Conservation (phyloP, 495 filamentous ascomycete genomes). For the Tuber brumale region DNA sequence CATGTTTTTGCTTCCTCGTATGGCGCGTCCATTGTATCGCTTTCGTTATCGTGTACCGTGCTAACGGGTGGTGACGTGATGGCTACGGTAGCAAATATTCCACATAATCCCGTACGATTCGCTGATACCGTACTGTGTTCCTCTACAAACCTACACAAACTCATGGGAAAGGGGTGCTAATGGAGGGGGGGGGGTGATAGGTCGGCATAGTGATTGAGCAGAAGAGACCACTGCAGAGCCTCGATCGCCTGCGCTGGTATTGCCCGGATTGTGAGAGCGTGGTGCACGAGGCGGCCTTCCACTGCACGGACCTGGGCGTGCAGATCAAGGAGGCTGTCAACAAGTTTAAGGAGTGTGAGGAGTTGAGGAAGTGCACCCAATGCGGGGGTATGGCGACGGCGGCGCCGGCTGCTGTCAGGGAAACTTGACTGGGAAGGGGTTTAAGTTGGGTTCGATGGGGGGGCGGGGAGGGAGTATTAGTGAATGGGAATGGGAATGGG, state of each 20-base stretch:
- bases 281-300: slow-evolving; percentile 80
- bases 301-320: slow-evolving; percentile 88
- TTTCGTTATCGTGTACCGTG: not conserved
- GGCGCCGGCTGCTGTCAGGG: slow-evolving; percentile 46
- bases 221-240: slow-evolving; percentile 57
- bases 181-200: slow-evolving; percentile 6
- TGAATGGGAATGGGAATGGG: not conserved
- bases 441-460: not conserved
- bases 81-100: slow-evolving; percentile 66
- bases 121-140: slow-evolving; percentile 48
- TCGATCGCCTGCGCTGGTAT: slow-evolving; percentile 90
- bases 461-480: not conserved
- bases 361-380: slow-evolving; percentile 61
- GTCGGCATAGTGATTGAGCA: slow-evolving; percentile 87
- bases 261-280: slow-evolving; percentile 59
- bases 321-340: slow-evolving; percentile 94
- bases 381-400: slow-evolving; percentile 65
- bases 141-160: not conserved
- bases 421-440: not conserved
- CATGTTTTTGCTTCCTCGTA: slow-evolving; percentile 78
- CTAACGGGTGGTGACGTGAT: not conserved
- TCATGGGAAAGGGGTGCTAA: not conserved
- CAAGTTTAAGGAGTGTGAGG: slow-evolving; percentile 63
- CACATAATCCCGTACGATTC: slow-evolving; percentile 68
- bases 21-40: not conserved